These are phyloP conservation scores for Nematocida major DNA, from an alignment of 371 early-diverging fungal genomes.

Conservation along the genomic window DNA sequence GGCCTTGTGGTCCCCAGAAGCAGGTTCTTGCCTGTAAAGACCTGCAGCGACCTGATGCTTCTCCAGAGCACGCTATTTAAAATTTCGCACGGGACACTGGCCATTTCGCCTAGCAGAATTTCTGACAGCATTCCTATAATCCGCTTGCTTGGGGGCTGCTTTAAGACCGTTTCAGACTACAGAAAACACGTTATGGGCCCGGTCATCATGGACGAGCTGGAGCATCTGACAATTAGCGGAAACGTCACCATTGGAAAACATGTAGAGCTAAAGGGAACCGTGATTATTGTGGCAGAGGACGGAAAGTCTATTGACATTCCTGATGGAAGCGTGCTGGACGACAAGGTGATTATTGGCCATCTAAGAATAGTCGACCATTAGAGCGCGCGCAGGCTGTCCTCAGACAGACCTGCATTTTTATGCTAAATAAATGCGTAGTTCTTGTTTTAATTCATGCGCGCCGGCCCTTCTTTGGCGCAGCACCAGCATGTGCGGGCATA, in stretches of 20 bases:
- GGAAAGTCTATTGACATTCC: conserved; percentile 89
- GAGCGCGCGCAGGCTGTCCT: neutral
- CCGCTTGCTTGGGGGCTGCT: conserved; percentile 84
- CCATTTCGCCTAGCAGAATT: conserved; percentile 79
- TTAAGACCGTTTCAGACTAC: conserved; percentile 75
- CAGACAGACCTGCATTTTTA: neutral
- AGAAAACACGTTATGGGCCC: conserved; percentile 78
- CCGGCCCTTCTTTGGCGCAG: too few species aligned
- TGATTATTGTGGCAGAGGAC: conserved; percentile 93
- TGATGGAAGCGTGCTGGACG: conserved; percentile 87
- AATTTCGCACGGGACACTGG: conserved; percentile 80
- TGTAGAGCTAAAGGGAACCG: conserved; percentile 84
- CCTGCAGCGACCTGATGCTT: conserved; percentile 90
- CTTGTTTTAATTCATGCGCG: too few species aligned
- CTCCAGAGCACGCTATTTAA: conserved; percentile 86
- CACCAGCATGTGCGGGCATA: too few species aligned
- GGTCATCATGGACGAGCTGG: conserved; percentile 89
- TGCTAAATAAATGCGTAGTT: too few species aligned
- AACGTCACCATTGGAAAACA: conserved; percentile 89
- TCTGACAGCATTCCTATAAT: conserved; percentile 78
- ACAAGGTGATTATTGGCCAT: conserved; percentile 92
- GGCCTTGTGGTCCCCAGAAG: conserved; percentile 93
- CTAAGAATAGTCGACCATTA: conserved; percentile 70
- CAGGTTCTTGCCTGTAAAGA: conserved; percentile 96
- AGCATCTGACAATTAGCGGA: conserved; percentile 92